These are phyloP conservation scores for Rhododendron vialii DNA, from an alignment of 148 eudicot species.

Conservation along the genomic window DNA sequence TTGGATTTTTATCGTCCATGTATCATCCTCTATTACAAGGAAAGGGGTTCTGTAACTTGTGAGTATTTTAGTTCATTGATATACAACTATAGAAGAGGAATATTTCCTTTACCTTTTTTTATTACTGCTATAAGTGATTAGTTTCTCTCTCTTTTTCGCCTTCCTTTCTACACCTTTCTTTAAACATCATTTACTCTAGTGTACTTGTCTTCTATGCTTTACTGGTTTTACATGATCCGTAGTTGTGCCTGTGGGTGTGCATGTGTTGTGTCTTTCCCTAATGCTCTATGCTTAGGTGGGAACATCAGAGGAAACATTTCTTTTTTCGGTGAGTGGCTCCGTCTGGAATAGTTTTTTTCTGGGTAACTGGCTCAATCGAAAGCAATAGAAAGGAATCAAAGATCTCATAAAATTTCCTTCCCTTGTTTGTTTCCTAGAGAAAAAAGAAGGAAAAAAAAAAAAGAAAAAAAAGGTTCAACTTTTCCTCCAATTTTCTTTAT, in stretches of 20 bases:
- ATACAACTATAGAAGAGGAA: neutral
- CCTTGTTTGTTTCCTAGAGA: neutral
- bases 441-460: too few relatives aligned
- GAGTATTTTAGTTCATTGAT: neutral
- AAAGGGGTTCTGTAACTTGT: neutral
- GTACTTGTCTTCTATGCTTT: neutral
- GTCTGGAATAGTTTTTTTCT: too few relatives aligned
- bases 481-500: neutral
- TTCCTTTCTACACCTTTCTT: too few relatives aligned
- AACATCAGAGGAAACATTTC: neutral
- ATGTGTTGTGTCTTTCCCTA: neutral
- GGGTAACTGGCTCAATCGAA: too few relatives aligned
- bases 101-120: neutral
- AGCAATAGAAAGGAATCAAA: too few relatives aligned
- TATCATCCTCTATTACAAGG: neutral
- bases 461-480: neutral
- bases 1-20: neutral
- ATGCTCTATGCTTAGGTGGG: neutral
- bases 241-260: neutral
- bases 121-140: neutral
- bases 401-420: neutral
- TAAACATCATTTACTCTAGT: neutral
- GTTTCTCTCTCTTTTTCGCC: neutral
- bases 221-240: neutral
- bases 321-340: too few relatives aligned